phyloP scores from a whole-genome alignment of 352 stramenopile species.

The Phytopythium oedochilum region DNA sequence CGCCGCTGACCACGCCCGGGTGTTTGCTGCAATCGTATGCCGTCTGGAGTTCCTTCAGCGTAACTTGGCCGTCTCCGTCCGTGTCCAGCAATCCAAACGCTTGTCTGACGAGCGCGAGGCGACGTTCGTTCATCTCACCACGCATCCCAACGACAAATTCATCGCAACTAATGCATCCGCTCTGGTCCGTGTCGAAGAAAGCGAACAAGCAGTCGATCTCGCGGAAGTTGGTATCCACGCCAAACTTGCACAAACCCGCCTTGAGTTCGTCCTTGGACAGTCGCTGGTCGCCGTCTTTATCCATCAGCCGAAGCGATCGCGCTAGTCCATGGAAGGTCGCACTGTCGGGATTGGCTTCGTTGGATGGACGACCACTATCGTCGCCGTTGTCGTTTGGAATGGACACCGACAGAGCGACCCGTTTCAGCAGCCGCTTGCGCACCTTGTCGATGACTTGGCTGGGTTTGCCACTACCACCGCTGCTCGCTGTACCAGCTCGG shows the following conservation, averaged over 20 bases:
- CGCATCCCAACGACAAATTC: constrained; percentile 61
- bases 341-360: not conserved
- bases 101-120: constrained; percentile 47
- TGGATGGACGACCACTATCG: not conserved
- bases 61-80: constrained; percentile 43
- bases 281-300: constrained; percentile 34
- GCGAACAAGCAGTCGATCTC: constrained; percentile 67
- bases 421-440: constrained; percentile 9
- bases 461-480: constrained; percentile 9
- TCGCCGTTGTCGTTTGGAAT: not conserved
- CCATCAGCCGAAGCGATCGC: constrained; percentile 31
- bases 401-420: not conserved
- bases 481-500: not conserved
- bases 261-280: constrained; percentile 63
- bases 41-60: constrained; percentile 38
- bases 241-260: constrained; percentile 41
- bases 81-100: constrained; percentile 74
- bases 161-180: constrained; percentile 65
- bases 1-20: constrained; percentile 41
- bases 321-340: constrained; percentile 33
- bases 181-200: constrained; percentile 58
- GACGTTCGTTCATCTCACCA: constrained; percentile 34
- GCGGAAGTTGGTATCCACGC: constrained; percentile 55
- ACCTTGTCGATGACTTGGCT: constrained; percentile 20
- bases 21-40: constrained; percentile 50